Conservation (phyloP, 495 filamentous ascomycete genomes). For the Rhizodiscina lignyota region DNA sequence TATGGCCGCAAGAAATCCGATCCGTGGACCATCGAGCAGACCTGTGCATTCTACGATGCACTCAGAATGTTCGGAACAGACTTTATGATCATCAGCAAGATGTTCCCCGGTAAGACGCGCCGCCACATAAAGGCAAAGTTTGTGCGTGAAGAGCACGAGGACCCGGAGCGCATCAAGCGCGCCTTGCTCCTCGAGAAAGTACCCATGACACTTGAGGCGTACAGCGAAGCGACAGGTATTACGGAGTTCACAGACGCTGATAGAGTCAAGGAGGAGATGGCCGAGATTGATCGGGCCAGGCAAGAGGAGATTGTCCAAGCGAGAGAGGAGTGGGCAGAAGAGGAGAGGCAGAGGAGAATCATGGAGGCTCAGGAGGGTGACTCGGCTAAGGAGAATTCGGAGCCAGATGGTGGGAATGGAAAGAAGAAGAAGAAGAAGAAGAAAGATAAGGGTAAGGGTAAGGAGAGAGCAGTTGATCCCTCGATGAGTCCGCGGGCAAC, state of each 20-base stretch:
- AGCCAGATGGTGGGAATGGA: slow-evolving; percentile 12
- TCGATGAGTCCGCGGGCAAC: too few relatives aligned
- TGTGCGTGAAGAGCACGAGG: slow-evolving; percentile 72
- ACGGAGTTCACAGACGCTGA: slow-evolving; percentile 1
- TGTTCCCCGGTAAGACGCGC: slow-evolving; percentile 63
- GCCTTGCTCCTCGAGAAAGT: slow-evolving; percentile 30
- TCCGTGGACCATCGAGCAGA: slow-evolving; percentile 61
- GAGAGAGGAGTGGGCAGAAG: slow-evolving; percentile 43
- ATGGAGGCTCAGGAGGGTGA: slow-evolving; percentile 23
- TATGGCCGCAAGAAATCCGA: slow-evolving; percentile 40
- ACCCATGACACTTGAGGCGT: slow-evolving; percentile 16
- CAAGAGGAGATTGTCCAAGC: slow-evolving; percentile 55
- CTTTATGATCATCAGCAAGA: slow-evolving; percentile 68
- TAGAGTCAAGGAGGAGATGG: slow-evolving; percentile 15
- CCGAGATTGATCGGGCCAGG: slow-evolving; percentile 20
- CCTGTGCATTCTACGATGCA: slow-evolving; percentile 70
- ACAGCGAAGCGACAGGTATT: slow-evolving; percentile 11
- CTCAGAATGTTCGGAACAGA: slow-evolving; percentile 84
- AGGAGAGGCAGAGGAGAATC: slow-evolving; percentile 31
- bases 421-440: slow-evolving; percentile 18
- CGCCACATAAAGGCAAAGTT: slow-evolving; percentile 84
- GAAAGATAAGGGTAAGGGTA: slow-evolving; percentile 19
- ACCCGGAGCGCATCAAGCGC: slow-evolving; percentile 49
- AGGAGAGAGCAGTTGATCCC: too few relatives aligned
- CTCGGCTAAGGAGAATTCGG: slow-evolving; percentile 26